Conservation (phyloP, 2,329 filamentous ascomycete genomes). For the Fusarium foetens region DNA sequence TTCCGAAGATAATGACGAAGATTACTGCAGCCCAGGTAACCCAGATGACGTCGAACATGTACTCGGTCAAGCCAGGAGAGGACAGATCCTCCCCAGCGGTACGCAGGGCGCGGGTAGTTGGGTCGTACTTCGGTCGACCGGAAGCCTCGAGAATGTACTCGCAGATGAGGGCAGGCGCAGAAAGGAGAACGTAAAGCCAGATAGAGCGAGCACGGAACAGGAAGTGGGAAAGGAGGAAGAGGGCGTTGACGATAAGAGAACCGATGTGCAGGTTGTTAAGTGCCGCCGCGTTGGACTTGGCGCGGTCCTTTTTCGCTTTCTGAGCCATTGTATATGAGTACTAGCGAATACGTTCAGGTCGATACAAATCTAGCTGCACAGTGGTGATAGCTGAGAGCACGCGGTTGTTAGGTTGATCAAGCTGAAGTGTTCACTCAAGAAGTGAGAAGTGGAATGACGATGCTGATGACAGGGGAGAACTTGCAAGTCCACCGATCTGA, state of each 20-base stretch:
- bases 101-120: slow-evolving; percentile 72
- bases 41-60: slow-evolving; percentile 97
- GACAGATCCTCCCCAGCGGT: slow-evolving; percentile 87
- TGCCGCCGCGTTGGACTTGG: slow-evolving; percentile 79
- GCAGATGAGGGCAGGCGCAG: slow-evolving; percentile 78
- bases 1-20: slow-evolving; percentile 80
- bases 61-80: slow-evolving; percentile 90
- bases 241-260: slow-evolving; percentile 73
- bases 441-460: slow-evolving; percentile 30
- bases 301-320: slow-evolving; percentile 72
- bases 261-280: slow-evolving; percentile 86
- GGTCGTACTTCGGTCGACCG: slow-evolving; percentile 79
- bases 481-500: slow-evolving; percentile 17
- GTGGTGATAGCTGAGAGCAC: not conserved
- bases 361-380: not conserved
- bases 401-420: not conserved
- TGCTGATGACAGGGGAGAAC: slow-evolving; percentile 5
- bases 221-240: slow-evolving; percentile 80
- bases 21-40: slow-evolving; percentile 86
- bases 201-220: slow-evolving; percentile 72
- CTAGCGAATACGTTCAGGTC: not conserved
- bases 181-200: slow-evolving; percentile 76
- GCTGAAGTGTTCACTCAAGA: not conserved
- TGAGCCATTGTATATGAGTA: slow-evolving; percentile 63
- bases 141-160: slow-evolving; percentile 87